A percentile compares a stretch with the other conserved stretches of the same genome.
These are phyloP conservation scores for Calendula officinalis DNA, from an alignment of 129 eudicot species.

Conservation along the genomic window DNA sequence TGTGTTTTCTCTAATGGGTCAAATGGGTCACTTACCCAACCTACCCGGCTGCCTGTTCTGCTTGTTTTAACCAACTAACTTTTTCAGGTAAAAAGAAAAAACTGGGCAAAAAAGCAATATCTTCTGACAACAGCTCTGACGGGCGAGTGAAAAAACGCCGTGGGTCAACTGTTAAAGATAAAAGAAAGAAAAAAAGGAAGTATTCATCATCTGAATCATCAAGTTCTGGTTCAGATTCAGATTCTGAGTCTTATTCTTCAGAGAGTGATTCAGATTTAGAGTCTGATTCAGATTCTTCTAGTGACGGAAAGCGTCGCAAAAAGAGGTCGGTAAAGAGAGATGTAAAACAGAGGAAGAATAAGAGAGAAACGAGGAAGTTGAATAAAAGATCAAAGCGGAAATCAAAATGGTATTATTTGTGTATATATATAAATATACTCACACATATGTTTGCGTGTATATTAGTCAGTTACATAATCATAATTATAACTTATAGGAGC, in stretches of 20 bases:
- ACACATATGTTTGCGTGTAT: no score
- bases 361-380: background rate
- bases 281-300: background rate
- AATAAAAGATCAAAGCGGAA: background rate
- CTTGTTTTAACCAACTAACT: no score
- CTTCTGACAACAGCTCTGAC: background rate
- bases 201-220: background rate
- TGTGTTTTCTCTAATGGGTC: no score
- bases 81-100: background rate
- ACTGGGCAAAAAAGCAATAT: background rate
- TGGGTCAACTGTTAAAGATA: background rate
- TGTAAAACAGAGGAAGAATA: background rate
- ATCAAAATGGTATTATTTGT: background rate
- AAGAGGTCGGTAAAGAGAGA: background rate
- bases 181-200: background rate
- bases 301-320: background rate
- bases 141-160: background rate
- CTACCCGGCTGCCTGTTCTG: no score
- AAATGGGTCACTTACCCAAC: no score
- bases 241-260: background rate
- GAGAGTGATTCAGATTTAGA: background rate
- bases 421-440: no score
- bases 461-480: no score
- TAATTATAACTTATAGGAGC: slow-evolving; percentile 38
- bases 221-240: background rate